Percentiles rank a stretch among this genome's conserved stretches.
Evolutionary conservation across 2,329 filamentous ascomycete species (phyloP).

Genomic region (Penicillium concentricum): DNA sequence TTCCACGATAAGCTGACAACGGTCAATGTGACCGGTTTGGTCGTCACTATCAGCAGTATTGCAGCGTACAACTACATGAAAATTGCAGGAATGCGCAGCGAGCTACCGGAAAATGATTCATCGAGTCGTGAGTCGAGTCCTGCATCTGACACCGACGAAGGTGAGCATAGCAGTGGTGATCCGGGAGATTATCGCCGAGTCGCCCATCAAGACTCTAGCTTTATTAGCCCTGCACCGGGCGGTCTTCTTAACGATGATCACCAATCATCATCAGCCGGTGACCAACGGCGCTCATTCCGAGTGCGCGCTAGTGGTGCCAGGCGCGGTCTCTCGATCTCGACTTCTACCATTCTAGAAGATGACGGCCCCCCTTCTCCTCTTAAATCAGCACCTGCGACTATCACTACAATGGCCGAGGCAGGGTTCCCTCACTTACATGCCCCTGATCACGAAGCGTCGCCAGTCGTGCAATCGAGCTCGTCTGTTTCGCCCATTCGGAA

Average conservation of each 20-base stretch:
- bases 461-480: conserved; percentile 27
- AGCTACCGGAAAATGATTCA: conserved; percentile 56
- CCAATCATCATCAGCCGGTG: conserved; percentile 26
- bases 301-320: conserved; percentile 35
- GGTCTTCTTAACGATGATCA: conserved; percentile 24
- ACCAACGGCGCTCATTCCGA: conserved; percentile 32
- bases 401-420: conserved; percentile 28
- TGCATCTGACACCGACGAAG: conserved; percentile 30
- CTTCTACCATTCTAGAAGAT: conserved; percentile 31
- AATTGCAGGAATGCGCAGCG: conserved; percentile 79
- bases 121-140: conserved; percentile 26
- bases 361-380: conserved; percentile 27
- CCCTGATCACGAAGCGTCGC: conserved; percentile 24
- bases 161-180: conserved; percentile 22
- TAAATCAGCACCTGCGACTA: conserved; percentile 33
- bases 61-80: conserved; percentile 93
- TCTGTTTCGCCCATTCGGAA: conserved; percentile 17
- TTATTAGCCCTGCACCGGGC: conserved; percentile 18
- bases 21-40: conserved; percentile 80
- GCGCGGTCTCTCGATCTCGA: conserved; percentile 31
- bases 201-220: conserved; percentile 23
- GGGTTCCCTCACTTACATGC: conserved; percentile 20
- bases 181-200: conserved; percentile 29
- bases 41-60: conserved; percentile 88
- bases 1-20: conserved; percentile 86